Evolutionary conservation across 768 basidiomycete genomes (phyloP), one percentile per base, ranked within the genome.

Genomic region (Chalciporus sphaerocephalus): DNA sequence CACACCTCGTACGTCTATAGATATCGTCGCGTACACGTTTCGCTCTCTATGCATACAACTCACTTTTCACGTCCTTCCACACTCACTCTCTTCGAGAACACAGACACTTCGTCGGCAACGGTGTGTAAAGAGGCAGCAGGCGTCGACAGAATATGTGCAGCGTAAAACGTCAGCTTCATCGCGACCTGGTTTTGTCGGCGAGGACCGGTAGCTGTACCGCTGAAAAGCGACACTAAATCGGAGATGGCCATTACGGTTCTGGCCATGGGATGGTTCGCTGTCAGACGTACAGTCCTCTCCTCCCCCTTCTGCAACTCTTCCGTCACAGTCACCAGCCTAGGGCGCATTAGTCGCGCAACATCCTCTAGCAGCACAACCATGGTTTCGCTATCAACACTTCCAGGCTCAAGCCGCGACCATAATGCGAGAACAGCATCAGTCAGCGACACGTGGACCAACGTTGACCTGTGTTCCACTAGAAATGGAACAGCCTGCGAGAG

Each of bases 121-220:
- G 58, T 56, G 38, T 58, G 60, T 36, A 84, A 57, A 35, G 72
- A 55, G 4, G 54, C 50, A 33, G 69, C 54, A 1, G 83, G 76
- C n/a, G 69, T 74, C 1, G 76, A 70, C 17, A 78, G 47, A 6
- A 81, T 59, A 53, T 83, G 77, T 6, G 82, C 84, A 5, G 79
- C 79, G 51, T 90, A 91, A 65, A 84, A 91, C 12, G 71, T 61
- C 20, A 89, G 53, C 65, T 88, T 91, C 53, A 79, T 79, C 8
- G 70, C 60, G 39, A 78, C 62, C 53, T 76, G 76, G 40, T 52
- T 36, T 58, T 18, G 39, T 40, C 37, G 51, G 25, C 27, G 16
- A 22, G 45, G n/a, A 9, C 16, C 40, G 37, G 15, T 17, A 16
- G 38, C 16, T 18, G 2, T 11, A 23, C 20, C 11, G 25, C 43